Evolutionary conservation across 306 rosid species (phyloP), one percentile per base, ranked within the genome.

Genomic region (Cucumis cinereus): DNA sequence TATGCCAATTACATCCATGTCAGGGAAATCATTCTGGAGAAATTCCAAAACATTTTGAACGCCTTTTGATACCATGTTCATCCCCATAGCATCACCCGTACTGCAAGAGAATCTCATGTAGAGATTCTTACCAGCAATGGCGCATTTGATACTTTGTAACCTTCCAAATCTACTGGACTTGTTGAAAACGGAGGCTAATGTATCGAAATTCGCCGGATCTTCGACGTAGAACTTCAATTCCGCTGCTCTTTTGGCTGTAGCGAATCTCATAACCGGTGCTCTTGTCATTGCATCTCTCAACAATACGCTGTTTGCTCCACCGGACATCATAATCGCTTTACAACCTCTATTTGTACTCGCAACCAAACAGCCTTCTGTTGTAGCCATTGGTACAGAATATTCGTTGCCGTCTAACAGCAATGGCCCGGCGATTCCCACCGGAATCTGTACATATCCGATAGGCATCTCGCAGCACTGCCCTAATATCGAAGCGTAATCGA

Each of bases 391-490:
- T 5, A 76, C 49, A 8, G 79, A 76, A 49, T 76, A 76, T 60
- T 76, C 79, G 35, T 50, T 49, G 2, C 79, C 79, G 59, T 76
- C 79, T 10, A 76, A 35, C 47, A 76, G 35, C 13, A 76, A 20
- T 9, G 79, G 79, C 5, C 79, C 79, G 0, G 73, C 79, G 28
- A 76, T 76, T 15, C 79, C 79, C 12, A 76, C 79, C 4, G 79
- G 79, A 62, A 76, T 61, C 73, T 76, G 79, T 20, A 76, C 19
- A 43, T 60, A 76, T 28, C 79, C 79, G 17, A 76, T 14, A 4
- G 79, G 79, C 79, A 76, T 76, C 79, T 76, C 79, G 19, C 79
- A 76, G 45, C 79, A 76, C 60, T 76, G 79, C 49, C 79, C 79
- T 16, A 76, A 45, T 8, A 76, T 76, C n/a, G 79, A 76, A 45